Evolutionary conservation across 2,329 filamentous ascomycete genomes (phyloP).

Genomic region (Colletotrichum liaoningense): DNA sequence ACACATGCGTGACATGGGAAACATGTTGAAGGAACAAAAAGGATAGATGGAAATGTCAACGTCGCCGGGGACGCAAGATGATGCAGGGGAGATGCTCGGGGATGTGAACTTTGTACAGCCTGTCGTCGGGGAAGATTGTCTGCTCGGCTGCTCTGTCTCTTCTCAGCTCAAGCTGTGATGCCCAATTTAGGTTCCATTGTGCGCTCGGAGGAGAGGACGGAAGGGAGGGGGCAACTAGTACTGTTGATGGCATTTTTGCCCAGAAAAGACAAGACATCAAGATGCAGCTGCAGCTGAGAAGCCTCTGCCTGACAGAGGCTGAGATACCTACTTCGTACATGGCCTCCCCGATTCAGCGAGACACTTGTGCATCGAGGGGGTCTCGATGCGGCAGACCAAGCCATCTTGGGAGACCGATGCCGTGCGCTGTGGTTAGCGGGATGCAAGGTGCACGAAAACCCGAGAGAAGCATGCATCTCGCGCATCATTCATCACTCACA

Average conservation of each 20-base stretch:
- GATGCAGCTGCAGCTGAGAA: background rate
- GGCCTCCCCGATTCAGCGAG: slow-evolving; percentile 1
- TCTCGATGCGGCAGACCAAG: slow-evolving; percentile 2
- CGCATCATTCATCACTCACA: too few species aligned
- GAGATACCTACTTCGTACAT: background rate
- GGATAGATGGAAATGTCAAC: slow-evolving; percentile 15
- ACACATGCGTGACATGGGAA: background rate
- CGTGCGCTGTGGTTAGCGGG: background rate
- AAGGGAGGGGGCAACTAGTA: too few species aligned
- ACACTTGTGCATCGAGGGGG: background rate
- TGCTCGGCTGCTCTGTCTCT: background rate
- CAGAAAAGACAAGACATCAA: background rate
- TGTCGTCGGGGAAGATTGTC: background rate
- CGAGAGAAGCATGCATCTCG: background rate
- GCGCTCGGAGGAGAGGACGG: background rate
- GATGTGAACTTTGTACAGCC: background rate
- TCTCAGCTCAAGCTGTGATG: background rate
- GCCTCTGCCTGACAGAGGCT: background rate
- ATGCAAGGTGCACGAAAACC: background rate
- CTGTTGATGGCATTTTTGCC: background rate
- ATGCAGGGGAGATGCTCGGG: background rate
- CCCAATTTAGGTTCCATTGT: background rate
- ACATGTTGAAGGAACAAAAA: background rate
- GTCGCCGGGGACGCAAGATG: slow-evolving; percentile 19
- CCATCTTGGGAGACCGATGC: background rate